These are phyloP conservation scores for Phlyctochytrium arcticum DNA, from an alignment of 192 early-diverging fungal genomes.

Conservation along the genomic window DNA sequence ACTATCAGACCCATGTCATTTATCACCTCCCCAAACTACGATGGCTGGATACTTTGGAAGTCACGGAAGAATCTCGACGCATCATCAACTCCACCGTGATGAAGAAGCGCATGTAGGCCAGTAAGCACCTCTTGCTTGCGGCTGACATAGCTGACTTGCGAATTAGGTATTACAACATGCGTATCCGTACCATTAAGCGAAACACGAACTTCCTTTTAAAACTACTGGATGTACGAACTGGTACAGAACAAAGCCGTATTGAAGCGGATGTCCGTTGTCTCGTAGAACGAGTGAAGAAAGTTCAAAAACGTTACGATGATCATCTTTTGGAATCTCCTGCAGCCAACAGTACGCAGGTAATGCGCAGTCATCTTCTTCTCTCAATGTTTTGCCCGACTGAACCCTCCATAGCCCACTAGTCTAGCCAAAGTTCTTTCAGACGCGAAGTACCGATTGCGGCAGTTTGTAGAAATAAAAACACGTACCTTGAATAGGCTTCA, in stretches of 20 bases:
- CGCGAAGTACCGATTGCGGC: slow-evolving; percentile 19
- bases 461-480: slow-evolving; percentile 29
- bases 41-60: slow-evolving; percentile 51
- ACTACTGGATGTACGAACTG: slow-evolving; percentile 27
- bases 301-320: slow-evolving; percentile 38
- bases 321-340: background rate
- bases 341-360: too few species aligned
- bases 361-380: background rate
- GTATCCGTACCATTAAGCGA: slow-evolving; percentile 54
- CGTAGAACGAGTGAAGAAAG: slow-evolving; percentile 16
- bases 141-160: background rate
- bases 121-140: background rate
- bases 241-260: slow-evolving; percentile 11
- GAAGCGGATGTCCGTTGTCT: slow-evolving; percentile 30
- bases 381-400: background rate
- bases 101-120: slow-evolving; percentile 55
- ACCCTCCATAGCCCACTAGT: too few species aligned
- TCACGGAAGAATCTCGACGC: slow-evolving; percentile 51
- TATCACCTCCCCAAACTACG: slow-evolving; percentile 49
- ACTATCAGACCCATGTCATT: slow-evolving; percentile 63
- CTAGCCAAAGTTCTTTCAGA: too few species aligned
- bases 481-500: slow-evolving; percentile 25
- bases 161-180: slow-evolving; percentile 58
- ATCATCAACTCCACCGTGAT: slow-evolving; percentile 54
- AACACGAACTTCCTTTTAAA: slow-evolving; percentile 54